Evolutionary conservation across 805 yeast species (phyloP), one percentile per base, ranked within the genome.

Genomic region (Myxozyma sirexii): DNA sequence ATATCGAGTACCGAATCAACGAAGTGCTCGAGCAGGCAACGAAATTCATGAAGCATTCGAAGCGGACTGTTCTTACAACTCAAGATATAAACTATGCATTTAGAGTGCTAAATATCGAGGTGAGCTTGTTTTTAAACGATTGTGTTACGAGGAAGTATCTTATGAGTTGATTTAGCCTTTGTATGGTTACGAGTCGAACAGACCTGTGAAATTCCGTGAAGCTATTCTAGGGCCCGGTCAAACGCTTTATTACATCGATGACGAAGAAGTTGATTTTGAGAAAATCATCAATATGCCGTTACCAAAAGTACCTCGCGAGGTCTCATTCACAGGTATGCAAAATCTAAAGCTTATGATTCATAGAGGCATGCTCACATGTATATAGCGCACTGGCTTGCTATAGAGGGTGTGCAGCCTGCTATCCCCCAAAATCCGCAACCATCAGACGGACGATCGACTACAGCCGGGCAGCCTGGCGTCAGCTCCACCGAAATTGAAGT

Each of bases 321-420:
- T 96, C 1, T 86, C 97, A 0, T 92, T 89, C 73, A 91, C 98
- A 0, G 96, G 97, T 4, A 96, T 88, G 72, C 47, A 29, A 7
- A 29, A 29, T 29, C 33, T 29, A 7, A 6, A 29, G 33, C 10
- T 29, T 29, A 7, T 6, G n/a, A 2, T 12, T 3, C 12, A 39
- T 31, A 10, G 17, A 6, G 24, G n/a, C 15, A 19, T 12, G n/a
- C 17, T 33, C 24, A 24, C 35, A 13, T 6, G 10, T 35, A 4
- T 46, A 27, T 39, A 56, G 68, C 68, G 2, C 79, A 76, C 64
- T 93, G 99, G 98, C 79, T 96, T 33, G 98, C 99, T 0, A 89
- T 94, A 55, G 99, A 94, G 74, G 99, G 99, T 59, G 96, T 94
- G 7, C 99, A 94, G 71, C 99, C 99, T 0, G 86, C 94, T 33